phyloP scores from a whole-genome alignment of 257 asterid genomes.

The Datura wrightii region DNA sequence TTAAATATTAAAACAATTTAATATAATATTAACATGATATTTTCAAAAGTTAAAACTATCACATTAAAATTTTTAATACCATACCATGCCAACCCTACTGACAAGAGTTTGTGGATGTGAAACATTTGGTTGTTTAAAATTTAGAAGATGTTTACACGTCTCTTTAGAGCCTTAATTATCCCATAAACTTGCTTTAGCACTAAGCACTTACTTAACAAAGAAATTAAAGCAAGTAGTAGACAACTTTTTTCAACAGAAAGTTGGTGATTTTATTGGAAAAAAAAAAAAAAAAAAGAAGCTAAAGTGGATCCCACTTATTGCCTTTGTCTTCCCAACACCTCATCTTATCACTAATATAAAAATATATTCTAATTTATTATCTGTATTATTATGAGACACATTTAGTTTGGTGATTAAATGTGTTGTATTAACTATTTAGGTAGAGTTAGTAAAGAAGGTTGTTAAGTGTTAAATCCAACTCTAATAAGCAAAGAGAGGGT shows the following conservation, averaged over 20 bases:
- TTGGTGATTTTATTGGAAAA: conserved; percentile 16
- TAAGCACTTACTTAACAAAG: background rate
- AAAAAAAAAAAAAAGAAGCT: background rate
- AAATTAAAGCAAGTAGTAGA: background rate
- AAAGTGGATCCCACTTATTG: conserved; percentile 4
- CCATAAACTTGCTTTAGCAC: background rate
- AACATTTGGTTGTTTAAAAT: background rate
- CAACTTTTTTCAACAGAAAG: background rate
- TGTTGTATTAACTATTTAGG: background rate
- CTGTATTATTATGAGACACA: background rate
- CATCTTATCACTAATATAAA: conserved; percentile 1
- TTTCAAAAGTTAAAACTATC: no score
- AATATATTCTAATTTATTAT: background rate
- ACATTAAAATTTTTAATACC: no score
- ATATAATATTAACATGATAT: no score
- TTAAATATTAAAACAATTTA: no score
- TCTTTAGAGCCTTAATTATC: background rate
- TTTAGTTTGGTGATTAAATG: conserved; percentile 8
- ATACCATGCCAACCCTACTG: no score
- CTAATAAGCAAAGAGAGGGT: background rate
- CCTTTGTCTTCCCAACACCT: background rate
- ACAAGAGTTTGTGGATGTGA: background rate
- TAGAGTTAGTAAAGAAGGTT: background rate
- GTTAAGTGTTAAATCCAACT: conserved; percentile 4
- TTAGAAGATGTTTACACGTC: background rate